phyloP scores from a whole-genome alignment of 106 monocot genomes.

The Narthecium ossifragum region DNA sequence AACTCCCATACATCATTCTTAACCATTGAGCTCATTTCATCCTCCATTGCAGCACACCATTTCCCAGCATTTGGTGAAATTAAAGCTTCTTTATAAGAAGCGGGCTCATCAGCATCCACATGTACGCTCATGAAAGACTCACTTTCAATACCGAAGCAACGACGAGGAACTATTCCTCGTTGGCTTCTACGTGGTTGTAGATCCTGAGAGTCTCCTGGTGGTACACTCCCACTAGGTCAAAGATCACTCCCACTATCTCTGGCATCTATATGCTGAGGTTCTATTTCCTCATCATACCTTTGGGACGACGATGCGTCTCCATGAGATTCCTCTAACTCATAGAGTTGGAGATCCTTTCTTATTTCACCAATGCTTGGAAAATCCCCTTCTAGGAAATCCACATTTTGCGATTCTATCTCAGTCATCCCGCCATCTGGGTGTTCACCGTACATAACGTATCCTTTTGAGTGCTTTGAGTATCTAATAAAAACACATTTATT shows the following conservation, averaged over 20 bases:
- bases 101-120: not conserved
- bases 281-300: not conserved
- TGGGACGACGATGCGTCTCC: no score
- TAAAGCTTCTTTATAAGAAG: not conserved
- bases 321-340: not conserved
- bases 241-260: not conserved
- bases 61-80: no score
- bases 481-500: no score
- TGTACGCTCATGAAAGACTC: not conserved
- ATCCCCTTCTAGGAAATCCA: not conserved
- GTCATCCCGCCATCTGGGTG: not conserved
- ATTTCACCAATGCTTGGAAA: not conserved
- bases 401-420: constrained; percentile 1
- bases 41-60: no score
- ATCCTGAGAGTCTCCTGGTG: not conserved
- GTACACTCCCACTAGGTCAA: no score
- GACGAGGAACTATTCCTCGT: no score
- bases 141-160: not conserved
- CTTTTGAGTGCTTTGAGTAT: no score
- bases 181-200: not conserved
- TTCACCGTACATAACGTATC: constrained; percentile 2
- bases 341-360: no score
- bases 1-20: not conserved
- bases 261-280: not conserved
- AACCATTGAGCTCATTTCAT: no score